These are phyloP conservation scores for Mucor velutinosus DNA, from an alignment of 371 early-diverging fungal species.

Conservation along the genomic window DNA sequence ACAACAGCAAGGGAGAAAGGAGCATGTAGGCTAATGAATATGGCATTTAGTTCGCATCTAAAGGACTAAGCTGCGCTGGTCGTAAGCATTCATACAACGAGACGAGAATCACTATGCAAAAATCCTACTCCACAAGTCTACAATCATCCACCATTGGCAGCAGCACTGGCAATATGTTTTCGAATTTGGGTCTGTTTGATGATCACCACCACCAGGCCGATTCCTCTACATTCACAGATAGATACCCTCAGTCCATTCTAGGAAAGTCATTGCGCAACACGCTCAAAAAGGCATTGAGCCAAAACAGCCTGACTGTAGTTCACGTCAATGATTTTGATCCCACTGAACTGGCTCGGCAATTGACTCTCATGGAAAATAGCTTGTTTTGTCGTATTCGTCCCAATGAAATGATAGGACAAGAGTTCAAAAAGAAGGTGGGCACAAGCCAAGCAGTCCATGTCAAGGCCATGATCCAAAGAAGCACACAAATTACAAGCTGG, in stretches of 20 bases:
- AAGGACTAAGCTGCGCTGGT: conserved; percentile 7
- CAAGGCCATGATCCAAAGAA: conserved; percentile 53
- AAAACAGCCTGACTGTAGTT: conserved; percentile 23
- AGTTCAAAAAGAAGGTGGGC: conserved; percentile 58
- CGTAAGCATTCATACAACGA: conserved; percentile 15
- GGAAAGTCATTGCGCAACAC: conserved; percentile 37
- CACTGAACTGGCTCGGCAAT: conserved; percentile 75
- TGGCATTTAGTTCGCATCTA: conserved; percentile 16
- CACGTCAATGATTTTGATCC: conserved; percentile 74
- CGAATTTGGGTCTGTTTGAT: conserved; percentile 37
- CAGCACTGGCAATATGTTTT: conserved; percentile 28
- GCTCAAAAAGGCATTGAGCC: conserved; percentile 33
- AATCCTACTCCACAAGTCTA: conserved; percentile 15
- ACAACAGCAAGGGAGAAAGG: neutral
- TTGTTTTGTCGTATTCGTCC: conserved; percentile 65
- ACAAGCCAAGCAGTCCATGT: conserved; percentile 48
- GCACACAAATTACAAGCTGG: conserved; percentile 68
- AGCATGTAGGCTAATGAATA: neutral
- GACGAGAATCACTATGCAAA: conserved; percentile 1
- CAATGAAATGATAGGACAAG: conserved; percentile 66
- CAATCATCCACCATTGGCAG: conserved; percentile 25
- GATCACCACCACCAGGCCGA: conserved; percentile 25
- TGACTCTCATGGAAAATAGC: conserved; percentile 68
- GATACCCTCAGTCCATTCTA: conserved; percentile 30
- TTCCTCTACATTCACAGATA: conserved; percentile 8